Conservation (phyloP, 2,329 filamentous ascomycete genomes). For the Penicillium sp. region DNA sequence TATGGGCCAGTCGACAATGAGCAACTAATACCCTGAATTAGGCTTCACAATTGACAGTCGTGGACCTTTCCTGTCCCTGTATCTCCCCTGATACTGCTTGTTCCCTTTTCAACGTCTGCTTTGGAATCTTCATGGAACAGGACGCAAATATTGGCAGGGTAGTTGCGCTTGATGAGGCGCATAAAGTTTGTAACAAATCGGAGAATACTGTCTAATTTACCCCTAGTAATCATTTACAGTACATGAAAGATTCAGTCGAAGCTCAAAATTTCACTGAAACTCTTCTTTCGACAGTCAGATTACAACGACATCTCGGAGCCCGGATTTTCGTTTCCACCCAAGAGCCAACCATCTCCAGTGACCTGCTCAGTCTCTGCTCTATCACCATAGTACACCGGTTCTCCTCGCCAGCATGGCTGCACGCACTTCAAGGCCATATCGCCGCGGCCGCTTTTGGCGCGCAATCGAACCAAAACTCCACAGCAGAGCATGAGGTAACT, state of each 20-base stretch:
- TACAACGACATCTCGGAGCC: conserved; percentile 68
- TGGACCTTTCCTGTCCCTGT: conserved; percentile 73
- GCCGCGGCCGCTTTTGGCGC: conserved; percentile 36
- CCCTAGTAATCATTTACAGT: background rate
- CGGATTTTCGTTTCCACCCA: conserved; percentile 73
- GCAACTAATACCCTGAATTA: background rate
- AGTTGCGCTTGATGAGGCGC: conserved; percentile 73
- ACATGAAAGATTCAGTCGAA: conserved; percentile 46
- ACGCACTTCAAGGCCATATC: conserved; percentile 48
- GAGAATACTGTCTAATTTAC: too few relatives aligned
- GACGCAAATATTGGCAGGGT: conserved; percentile 54
- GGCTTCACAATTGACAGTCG: conserved; percentile 53
- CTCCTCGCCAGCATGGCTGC: conserved; percentile 64
- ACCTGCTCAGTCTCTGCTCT: conserved; percentile 69
- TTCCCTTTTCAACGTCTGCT: conserved; percentile 69
- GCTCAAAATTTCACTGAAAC: conserved; percentile 60
- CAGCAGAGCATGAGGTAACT: background rate
- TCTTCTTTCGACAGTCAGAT: conserved; percentile 63
- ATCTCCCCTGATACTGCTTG: conserved; percentile 67
- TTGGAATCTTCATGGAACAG: conserved; percentile 65
- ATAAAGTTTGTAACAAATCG: conserved; percentile 55
- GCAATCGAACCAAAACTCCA: background rate
- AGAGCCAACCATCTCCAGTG: conserved; percentile 69
- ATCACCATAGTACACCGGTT: conserved; percentile 74
- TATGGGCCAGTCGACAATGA: conserved; percentile 1